Conservation (phyloP, 805 yeast genomes). For the Yamadazyma takamatsuzukensis region DNA sequence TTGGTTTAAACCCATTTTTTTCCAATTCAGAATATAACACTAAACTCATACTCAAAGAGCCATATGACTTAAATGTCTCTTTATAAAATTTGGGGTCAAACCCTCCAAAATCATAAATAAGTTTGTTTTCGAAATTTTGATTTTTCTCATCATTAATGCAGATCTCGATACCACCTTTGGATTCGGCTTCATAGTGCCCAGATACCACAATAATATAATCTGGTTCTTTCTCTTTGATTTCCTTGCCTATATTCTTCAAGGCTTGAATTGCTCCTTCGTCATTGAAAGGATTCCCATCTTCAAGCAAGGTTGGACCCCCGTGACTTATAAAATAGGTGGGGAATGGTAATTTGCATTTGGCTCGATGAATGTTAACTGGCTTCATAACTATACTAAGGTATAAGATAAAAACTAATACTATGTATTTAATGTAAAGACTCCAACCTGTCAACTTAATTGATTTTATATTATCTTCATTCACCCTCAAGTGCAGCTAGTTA, state of each 20-base stretch:
- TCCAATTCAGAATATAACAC: conserved; percentile 40
- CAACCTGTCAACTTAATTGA: too few species aligned
- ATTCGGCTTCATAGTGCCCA: conserved; percentile 71
- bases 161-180: conserved; percentile 43
- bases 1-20: conserved; percentile 41
- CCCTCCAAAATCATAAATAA: conserved; percentile 74
- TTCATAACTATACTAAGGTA: neutral
- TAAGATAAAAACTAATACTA: too few species aligned
- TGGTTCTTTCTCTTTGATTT: conserved; percentile 54
- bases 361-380: neutral
- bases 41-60: conserved; percentile 40
- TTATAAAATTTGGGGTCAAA: conserved; percentile 64
- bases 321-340: conserved; percentile 75
- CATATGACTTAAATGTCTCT: conserved; percentile 55
- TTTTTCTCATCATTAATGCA: conserved; percentile 17
- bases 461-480: too few species aligned
- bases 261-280: conserved; percentile 62
- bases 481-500: too few species aligned
- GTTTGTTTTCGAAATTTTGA: conserved; percentile 34
- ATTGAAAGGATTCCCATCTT: conserved; percentile 43
- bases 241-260: conserved; percentile 47
- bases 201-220: conserved; percentile 63
- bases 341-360: conserved; percentile 20
- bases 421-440: too few species aligned
- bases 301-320: conserved; percentile 81